Base-by-base conservation (phyloP, 208 protist genomes). In the Strigomonas culicis region DNA sequence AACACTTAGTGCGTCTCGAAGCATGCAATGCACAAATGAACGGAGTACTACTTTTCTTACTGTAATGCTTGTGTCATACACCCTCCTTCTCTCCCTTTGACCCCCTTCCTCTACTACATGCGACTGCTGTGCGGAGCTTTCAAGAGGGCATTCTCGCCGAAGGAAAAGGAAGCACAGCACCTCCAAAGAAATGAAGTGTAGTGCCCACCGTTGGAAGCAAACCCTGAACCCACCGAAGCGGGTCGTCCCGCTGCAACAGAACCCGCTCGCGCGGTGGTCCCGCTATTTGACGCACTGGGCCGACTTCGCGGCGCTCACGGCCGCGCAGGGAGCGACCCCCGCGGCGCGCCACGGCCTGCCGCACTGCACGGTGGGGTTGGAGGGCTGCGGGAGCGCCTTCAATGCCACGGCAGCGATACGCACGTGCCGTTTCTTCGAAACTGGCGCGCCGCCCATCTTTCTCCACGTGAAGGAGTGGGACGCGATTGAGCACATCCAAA, bases 331-430 rank as follows among this genome's bases (percentile, higher is more conserved):
- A 39, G 32, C 3, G 10, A 39, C 6, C 10, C 4, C 11, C 4
- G 28, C 7, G 28, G 52, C 13, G 21, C 17, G 27, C 25, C 24
- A 58, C 15, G 28, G 27, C 25, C 28, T 58, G 52, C 28, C 15
- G 27, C 7, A 58, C 15, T 28, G n/a, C 28, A 32, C 52, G 4
- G 86, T 95, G 15, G 90, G 90, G 8, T 58, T 95, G 7, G 86
- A 94, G 32, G 91, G 91, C 7, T 93, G 91, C 41, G 62, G 77
- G 34, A 80, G 74, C 46, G 91, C 86, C 4, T 94, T 96, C 72
- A 96, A 96, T 64, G 88, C 88, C 4, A 88, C 86, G 22, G 92
- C 92, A 63, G 72, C 84, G 13, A 85, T 96, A 25, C 82, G 91
- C 19, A 93, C 86, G 13, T 90, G 79, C 43, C 67, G 82, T 17